A percentile compares a stretch with the other conserved stretches of the same genome.
Evolutionary conservation across 768 basidiomycete genomes (phyloP).

Genomic region (Myochromella boudieri): DNA sequence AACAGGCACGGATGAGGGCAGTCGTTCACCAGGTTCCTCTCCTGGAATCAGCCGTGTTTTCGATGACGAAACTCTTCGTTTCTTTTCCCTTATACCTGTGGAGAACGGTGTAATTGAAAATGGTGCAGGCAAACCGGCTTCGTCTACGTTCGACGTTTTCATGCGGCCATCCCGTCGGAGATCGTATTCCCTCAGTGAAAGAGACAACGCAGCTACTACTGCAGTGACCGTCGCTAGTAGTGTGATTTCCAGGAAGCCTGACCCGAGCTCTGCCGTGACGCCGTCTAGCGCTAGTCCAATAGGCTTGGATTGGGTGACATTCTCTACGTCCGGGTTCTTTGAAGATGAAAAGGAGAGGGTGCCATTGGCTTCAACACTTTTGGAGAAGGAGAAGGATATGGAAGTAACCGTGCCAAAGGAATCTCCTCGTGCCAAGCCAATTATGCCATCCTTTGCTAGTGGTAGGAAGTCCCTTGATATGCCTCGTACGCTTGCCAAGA

Average conservation of each 20-base stretch:
- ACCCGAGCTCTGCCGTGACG: conserved; percentile 25
- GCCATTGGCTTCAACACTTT: conserved; percentile 55
- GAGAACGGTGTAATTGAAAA: conserved; percentile 30
- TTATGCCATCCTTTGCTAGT: conserved; percentile 18
- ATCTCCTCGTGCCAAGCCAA: conserved; percentile 27
- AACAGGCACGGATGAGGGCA: conserved; percentile 33
- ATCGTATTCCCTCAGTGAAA: conserved; percentile 28
- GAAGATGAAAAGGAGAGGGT: conserved; percentile 34
- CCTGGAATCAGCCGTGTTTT: conserved; percentile 52
- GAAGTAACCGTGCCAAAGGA: conserved; percentile 51
- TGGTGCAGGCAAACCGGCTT: conserved; percentile 27
- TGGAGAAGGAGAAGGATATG: conserved; percentile 58
- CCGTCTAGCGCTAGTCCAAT: conserved; percentile 25
- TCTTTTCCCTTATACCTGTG: conserved; percentile 49
- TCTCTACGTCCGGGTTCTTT: conserved; percentile 65
- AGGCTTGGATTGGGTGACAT: conserved; percentile 63
- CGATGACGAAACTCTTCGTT: conserved; percentile 66
- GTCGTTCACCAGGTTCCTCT: conserved; percentile 35
- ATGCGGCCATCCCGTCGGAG: conserved; percentile 29
- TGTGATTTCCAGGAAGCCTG: conserved; percentile 22
- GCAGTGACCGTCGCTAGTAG: conserved; percentile 17
- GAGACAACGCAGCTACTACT: conserved; percentile 16
- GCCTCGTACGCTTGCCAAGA: conserved; percentile 14
- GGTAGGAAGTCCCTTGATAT: conserved; percentile 29
- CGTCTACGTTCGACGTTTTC: conserved; percentile 31